These are phyloP conservation scores for Wickerhamomyces hampshirensis DNA, from an alignment of 805 yeast genomes.

Conservation along the genomic window DNA sequence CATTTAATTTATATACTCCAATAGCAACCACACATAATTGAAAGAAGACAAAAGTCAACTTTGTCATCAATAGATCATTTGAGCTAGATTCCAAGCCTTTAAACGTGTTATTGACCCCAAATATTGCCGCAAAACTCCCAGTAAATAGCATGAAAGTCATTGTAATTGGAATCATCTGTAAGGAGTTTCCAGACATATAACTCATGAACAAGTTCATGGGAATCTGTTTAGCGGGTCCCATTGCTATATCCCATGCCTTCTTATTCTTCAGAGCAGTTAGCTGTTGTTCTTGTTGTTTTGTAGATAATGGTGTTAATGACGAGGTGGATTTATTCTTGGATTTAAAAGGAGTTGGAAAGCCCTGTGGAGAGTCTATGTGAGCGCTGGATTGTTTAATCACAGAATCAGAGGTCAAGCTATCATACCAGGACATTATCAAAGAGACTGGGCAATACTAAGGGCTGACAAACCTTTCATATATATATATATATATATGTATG, in stretches of 20 bases:
- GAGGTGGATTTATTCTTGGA: slow-evolving; percentile 1
- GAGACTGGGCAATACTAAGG: no score
- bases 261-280: slow-evolving; percentile 23
- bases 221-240: slow-evolving; percentile 75
- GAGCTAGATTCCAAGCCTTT: slow-evolving; percentile 35
- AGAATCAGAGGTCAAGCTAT: slow-evolving; percentile 3
- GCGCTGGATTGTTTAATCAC: slow-evolving; percentile 1
- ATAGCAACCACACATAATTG: slow-evolving; percentile 56
- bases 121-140: slow-evolving; percentile 70
- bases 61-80: slow-evolving; percentile 25
- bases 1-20: slow-evolving; percentile 80
- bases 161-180: slow-evolving; percentile 87
- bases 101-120: slow-evolving; percentile 54
- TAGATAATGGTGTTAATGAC: background rate
- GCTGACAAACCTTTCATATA: no score
- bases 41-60: slow-evolving; percentile 35
- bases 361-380: slow-evolving; percentile 10
- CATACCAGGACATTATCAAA: slow-evolving; percentile 9
- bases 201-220: slow-evolving; percentile 90
- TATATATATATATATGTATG: no score
- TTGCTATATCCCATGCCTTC: slow-evolving; percentile 85
- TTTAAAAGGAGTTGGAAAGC: slow-evolving; percentile 6
- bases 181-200: slow-evolving; percentile 86
- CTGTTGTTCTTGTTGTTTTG: slow-evolving; percentile 6
- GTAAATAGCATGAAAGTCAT: slow-evolving; percentile 83